These are phyloP conservation scores for Leccinum subrobustum DNA, from an alignment of 1,284 basidiomycete genomes.

Conservation along the genomic window DNA sequence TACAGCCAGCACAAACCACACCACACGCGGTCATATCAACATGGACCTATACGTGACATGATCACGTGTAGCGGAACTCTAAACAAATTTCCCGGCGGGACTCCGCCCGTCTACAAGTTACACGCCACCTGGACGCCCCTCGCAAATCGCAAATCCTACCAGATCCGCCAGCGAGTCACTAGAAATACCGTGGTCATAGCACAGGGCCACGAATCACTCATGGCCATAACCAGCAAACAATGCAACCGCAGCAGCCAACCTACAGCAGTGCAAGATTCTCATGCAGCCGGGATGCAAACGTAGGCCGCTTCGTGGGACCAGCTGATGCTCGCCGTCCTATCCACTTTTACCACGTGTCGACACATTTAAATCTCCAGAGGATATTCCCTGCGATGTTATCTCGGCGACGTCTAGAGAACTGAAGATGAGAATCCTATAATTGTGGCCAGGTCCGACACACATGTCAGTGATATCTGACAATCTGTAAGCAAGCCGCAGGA, in stretches of 20 bases:
- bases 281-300: neutral
- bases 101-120: neutral
- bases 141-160: neutral
- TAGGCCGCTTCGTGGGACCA: neutral
- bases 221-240: neutral
- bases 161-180: neutral
- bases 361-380: neutral
- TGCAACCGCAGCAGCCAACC: neutral
- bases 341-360: neutral
- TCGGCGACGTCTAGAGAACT: neutral
- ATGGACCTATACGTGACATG: conserved; percentile 3
- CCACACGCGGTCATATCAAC: conserved; percentile 11
- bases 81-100: neutral
- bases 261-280: neutral
- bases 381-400: neutral
- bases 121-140: neutral
- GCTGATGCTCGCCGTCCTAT: neutral
- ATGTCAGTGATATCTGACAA: neutral
- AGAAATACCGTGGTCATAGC: neutral
- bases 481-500: neutral
- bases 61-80: conserved; percentile 21
- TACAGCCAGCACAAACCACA: conserved; percentile 14
- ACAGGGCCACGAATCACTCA: neutral
- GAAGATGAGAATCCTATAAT: neutral
- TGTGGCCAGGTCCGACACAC: neutral